Base-by-base conservation (phyloP, 768 basidiomycete genomes). In the Saitozyma podzolica region DNA sequence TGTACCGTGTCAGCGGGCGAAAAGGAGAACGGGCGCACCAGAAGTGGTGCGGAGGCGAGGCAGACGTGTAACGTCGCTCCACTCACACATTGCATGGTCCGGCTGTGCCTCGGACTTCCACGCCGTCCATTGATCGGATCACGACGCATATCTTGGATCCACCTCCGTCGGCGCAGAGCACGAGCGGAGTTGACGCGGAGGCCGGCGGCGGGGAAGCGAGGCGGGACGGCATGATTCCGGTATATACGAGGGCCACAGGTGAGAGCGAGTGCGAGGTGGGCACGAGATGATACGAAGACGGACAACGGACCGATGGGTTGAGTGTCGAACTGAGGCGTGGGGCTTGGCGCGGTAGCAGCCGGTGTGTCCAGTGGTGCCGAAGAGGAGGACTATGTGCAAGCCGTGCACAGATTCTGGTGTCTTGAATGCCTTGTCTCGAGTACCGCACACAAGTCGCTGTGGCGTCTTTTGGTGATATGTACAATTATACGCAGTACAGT, bases 81-180 rank as follows among this genome's bases (percentile, higher is more conserved):
- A 65, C 78, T 60, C 51, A 79, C 78, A 76, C 64, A 50, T 79
- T 79, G 45, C 78, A 77, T 14, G 78, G 73, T 0, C 74, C 74
- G 1, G 71, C 74, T 8, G 29, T 40, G 0, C 70, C 76, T 16
- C 62, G 48, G 14, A 63, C 74, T 40, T 70, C 64, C 6, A 68
- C 0, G 0, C 72, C 74, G 40, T 67, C 67, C 0, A 14, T 11
- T 16, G 67, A 64, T 0, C 64, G 59, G n/a, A 73, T 69, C 10
- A 68, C 71, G 2, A 72, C 69, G 29, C 66, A 72, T 42, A 72
- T 66, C 37, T 72, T 69, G 3, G 78, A 77, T 11, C 76, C 78
- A 2, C 78, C 77, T 9, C 70, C 77, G 59, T 78, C 77, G 8
- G 69, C 74, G 54, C 77, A 77, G 9, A 78, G 64, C 19, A 70